Evolutionary conservation across 1,139 yeast species (phyloP).

Genomic region (Oligophagozyma castellii): DNA sequence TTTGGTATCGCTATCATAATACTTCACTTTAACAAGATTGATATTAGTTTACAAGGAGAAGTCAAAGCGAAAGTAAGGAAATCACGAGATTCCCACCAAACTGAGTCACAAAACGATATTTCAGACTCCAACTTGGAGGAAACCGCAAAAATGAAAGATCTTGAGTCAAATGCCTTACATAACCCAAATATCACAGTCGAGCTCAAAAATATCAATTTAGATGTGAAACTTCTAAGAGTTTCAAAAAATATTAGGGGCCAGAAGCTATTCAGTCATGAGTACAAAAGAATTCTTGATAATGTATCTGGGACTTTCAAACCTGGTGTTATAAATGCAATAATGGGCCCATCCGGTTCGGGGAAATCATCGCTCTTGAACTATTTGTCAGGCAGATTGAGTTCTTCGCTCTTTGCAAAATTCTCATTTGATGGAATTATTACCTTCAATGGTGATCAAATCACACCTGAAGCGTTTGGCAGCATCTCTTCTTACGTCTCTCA

Average conservation of each 20-base stretch:
- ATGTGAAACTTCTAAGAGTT: slow-evolving; percentile 8
- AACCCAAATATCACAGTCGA: slow-evolving; percentile 7
- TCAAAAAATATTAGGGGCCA: slow-evolving; percentile 3
- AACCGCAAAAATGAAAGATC: slow-evolving; percentile 4
- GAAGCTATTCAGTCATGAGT: slow-evolving; percentile 6
- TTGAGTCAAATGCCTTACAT: slow-evolving; percentile 5
- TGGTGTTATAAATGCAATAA: slow-evolving; percentile 61
- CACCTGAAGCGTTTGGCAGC: slow-evolving; percentile 32
- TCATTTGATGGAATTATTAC: slow-evolving; percentile 29
- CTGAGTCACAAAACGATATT: slow-evolving; percentile 1
- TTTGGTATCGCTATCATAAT: slow-evolving; percentile 35
- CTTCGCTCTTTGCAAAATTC: slow-evolving; percentile 29
- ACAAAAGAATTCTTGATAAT: slow-evolving; percentile 32
- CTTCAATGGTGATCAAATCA: slow-evolving; percentile 32
- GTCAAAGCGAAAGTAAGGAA: slow-evolving; percentile 10
- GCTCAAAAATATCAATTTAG: slow-evolving; percentile 9
- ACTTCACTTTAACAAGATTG: slow-evolving; percentile 36
- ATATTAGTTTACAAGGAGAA: slow-evolving; percentile 27
- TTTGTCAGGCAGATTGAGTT: slow-evolving; percentile 47
- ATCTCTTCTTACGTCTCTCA: slow-evolving; percentile 69
- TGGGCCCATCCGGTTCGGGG: slow-evolving; percentile 88
- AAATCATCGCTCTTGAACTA: slow-evolving; percentile 61
- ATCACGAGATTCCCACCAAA: not conserved
- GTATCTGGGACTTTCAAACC: slow-evolving; percentile 47
- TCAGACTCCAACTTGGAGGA: slow-evolving; percentile 6